These are phyloP conservation scores for Aspergillus olivimuriae DNA, from an alignment of 495 filamentous ascomycete species.

Conservation along the genomic window DNA sequence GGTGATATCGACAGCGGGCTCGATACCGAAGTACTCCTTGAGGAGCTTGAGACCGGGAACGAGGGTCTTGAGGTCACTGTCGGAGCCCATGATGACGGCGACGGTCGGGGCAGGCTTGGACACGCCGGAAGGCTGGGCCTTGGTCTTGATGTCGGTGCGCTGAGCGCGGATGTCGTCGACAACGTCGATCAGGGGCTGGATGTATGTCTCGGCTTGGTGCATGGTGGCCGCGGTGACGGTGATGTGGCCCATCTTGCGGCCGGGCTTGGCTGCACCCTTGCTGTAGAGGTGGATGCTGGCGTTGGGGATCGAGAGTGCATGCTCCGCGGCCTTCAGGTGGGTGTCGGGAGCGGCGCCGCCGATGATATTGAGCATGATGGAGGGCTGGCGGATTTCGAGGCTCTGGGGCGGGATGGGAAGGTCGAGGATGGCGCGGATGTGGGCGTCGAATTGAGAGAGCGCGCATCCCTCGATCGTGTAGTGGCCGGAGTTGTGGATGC, in stretches of 20 bases:
- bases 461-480: slow-evolving; percentile 93
- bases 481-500: slow-evolving; percentile 95
- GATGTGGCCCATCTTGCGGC: slow-evolving; percentile 93
- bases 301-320: slow-evolving; percentile 55
- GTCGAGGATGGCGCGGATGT: slow-evolving; percentile 80
- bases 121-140: slow-evolving; percentile 23
- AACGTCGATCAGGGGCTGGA: slow-evolving; percentile 57
- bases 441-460: slow-evolving; percentile 86
- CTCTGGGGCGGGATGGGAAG: slow-evolving; percentile 60
- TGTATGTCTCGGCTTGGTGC: slow-evolving; percentile 62
- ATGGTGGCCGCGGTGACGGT: slow-evolving; percentile 68
- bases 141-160: slow-evolving; percentile 43
- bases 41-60: slow-evolving; percentile 72
- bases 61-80: slow-evolving; percentile 81
- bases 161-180: slow-evolving; percentile 60
- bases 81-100: slow-evolving; percentile 90
- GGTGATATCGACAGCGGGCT: slow-evolving; percentile 74
- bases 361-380: slow-evolving; percentile 97
- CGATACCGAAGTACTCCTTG: slow-evolving; percentile 61
- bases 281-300: slow-evolving; percentile 83
- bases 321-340: slow-evolving; percentile 59
- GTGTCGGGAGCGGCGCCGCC: slow-evolving; percentile 65
- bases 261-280: slow-evolving; percentile 75
- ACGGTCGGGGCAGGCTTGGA: slow-evolving; percentile 53
- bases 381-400: slow-evolving; percentile 53